Evolutionary conservation across 169 alveolate species (phyloP).

Genomic region (Plasmodium fragile): DNA sequence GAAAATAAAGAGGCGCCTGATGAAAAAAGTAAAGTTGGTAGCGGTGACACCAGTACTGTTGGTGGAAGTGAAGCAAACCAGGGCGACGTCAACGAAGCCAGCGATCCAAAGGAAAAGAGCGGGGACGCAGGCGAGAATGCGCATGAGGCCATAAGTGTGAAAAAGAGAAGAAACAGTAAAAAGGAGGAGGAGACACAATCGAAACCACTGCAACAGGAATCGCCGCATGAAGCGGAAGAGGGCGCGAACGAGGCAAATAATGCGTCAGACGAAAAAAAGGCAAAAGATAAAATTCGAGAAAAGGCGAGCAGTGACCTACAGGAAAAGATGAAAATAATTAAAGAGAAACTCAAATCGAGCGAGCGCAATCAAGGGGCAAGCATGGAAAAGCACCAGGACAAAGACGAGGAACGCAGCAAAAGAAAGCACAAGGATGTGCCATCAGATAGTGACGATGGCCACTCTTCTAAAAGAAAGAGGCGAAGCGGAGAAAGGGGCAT

Average conservation of each 20-base stretch:
- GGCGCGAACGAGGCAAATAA: not conserved
- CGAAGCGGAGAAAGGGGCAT: constrained; percentile 10
- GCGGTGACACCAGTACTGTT: not conserved
- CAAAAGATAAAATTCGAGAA: not conserved
- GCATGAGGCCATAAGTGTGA: not conserved
- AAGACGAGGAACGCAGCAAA: not conserved
- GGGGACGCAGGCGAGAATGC: not conserved
- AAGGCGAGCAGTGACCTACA: not conserved
- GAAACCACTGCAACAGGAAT: not conserved
- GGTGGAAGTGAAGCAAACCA: not conserved
- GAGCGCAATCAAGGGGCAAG: constrained; percentile 1
- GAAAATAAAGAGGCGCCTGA: not conserved
- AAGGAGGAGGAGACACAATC: not conserved
- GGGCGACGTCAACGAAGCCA: not conserved
- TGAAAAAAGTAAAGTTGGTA: not conserved
- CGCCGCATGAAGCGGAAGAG: not conserved
- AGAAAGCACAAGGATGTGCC: constrained; percentile 13
- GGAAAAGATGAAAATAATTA: constrained; percentile 43
- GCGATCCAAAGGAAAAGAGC: not conserved
- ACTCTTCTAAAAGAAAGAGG: constrained; percentile 28
- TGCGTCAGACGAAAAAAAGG: constrained; percentile 7
- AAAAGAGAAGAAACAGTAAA: not conserved
- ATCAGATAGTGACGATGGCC: constrained; percentile 17
- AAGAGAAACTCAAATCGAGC: constrained; percentile 26
- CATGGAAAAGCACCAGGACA: not conserved